Conservation (phyloP, 768 basidiomycete species). For the Tremella yokohamensis region DNA sequence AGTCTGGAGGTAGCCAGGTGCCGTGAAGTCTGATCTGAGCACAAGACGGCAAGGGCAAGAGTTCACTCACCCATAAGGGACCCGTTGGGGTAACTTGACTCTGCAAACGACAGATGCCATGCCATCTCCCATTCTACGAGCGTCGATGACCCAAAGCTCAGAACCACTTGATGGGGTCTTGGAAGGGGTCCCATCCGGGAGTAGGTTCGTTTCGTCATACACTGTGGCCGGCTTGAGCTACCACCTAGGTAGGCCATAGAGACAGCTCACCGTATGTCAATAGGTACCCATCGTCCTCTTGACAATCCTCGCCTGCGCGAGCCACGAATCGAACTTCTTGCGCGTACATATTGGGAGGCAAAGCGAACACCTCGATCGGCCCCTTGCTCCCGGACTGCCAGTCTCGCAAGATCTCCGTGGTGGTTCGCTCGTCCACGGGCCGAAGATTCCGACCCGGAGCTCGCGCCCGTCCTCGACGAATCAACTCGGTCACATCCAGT, state of each 20-base stretch:
- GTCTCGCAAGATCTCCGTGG: slow-evolving; percentile 40
- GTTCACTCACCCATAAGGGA: slow-evolving; percentile 46
- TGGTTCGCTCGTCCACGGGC: slow-evolving; percentile 45
- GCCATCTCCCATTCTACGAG: slow-evolving; percentile 39
- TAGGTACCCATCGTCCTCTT: slow-evolving; percentile 52
- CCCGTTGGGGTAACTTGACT: slow-evolving; percentile 48
- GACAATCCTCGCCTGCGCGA: slow-evolving; percentile 13
- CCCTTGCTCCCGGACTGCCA: slow-evolving; percentile 33
- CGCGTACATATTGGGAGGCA: slow-evolving; percentile 48
- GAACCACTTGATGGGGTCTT: slow-evolving; percentile 37
- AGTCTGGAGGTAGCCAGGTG: slow-evolving; percentile 30
- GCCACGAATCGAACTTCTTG: slow-evolving; percentile 53
- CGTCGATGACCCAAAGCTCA: slow-evolving; percentile 54
- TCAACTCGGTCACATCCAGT: slow-evolving; percentile 47
- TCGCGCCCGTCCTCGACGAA: slow-evolving; percentile 29
- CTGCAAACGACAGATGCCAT: slow-evolving; percentile 43
- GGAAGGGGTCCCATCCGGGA: slow-evolving; percentile 36
- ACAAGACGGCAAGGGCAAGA: neutral
- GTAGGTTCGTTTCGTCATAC: slow-evolving; percentile 51
- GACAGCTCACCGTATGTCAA: slow-evolving; percentile 49
- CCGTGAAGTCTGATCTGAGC: slow-evolving; percentile 29
- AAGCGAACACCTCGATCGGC: slow-evolving; percentile 47
- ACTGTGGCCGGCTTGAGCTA: slow-evolving; percentile 33
- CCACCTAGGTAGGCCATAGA: neutral
- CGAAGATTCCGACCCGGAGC: slow-evolving; percentile 28